Percentiles rank a stretch among this genome's conserved stretches.
Conservation (phyloP, 805 yeast genomes). For the Wickerhamiella sorbophila region DNA sequence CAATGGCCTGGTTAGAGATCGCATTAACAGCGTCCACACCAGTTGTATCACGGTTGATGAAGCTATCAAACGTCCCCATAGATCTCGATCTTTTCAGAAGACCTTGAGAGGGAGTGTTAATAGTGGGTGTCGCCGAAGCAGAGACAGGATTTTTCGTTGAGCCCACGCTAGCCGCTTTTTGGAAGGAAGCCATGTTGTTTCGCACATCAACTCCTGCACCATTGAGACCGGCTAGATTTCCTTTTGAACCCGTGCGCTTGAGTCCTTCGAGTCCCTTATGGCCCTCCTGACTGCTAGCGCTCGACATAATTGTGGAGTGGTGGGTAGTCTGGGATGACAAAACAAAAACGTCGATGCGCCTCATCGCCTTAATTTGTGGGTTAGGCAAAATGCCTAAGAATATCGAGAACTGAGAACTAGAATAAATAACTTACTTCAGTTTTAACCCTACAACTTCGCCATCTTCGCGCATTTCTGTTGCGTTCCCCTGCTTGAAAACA, state of each 20-base stretch:
- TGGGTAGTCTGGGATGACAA: not conserved
- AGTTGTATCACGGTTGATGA: constrained; percentile 1
- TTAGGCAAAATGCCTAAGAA: not conserved
- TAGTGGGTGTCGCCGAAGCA: not conserved
- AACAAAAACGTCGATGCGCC: not conserved
- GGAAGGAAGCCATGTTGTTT: not conserved
- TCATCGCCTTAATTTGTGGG: not conserved
- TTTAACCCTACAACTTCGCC: constrained; percentile 66
- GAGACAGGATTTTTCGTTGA: not conserved
- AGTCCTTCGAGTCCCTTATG: not conserved
- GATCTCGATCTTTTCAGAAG: constrained; percentile 9
- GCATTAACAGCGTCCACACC: constrained; percentile 3
- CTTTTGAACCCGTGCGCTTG: constrained; percentile 1
- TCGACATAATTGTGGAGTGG: not conserved
- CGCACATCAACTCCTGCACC: not conserved
- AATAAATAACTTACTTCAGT: constrained; percentile 18
- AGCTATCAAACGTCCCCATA: constrained; percentile 11
- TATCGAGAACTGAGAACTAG: no score
- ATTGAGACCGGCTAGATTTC: not conserved
- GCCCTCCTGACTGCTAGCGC: not conserved
- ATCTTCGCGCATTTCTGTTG: constrained; percentile 53
- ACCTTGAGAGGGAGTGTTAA: not conserved
- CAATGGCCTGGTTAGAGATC: not conserved
- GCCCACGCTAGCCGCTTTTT: not conserved
- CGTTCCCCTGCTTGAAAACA: constrained; percentile 54